A percentile compares a stretch with the other conserved stretches of the same genome.
Conservation (phyloP, 768 basidiomycete genomes). For the Phallus indusiatus region DNA sequence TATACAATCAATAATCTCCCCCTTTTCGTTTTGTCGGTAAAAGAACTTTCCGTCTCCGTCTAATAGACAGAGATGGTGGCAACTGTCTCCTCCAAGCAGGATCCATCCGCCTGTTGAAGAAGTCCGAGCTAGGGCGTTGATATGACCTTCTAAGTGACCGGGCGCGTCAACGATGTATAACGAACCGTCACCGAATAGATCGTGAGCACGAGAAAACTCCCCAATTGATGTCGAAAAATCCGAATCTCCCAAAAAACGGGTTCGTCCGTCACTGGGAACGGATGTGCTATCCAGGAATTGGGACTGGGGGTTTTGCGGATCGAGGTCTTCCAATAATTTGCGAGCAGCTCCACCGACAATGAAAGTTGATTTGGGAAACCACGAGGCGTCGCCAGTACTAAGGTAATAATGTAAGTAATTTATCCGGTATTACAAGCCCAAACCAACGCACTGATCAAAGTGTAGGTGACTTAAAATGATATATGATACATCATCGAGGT, state of each 20-base stretch:
- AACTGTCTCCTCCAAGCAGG: slow-evolving; percentile 45
- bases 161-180: slow-evolving; percentile 48
- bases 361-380: slow-evolving; percentile 11
- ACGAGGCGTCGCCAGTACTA: slow-evolving; percentile 13
- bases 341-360: slow-evolving; percentile 6
- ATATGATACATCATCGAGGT: neutral
- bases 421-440: no score
- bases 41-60: slow-evolving; percentile 32
- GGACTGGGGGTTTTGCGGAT: slow-evolving; percentile 6
- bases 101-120: slow-evolving; percentile 48
- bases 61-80: slow-evolving; percentile 44
- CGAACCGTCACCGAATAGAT: slow-evolving; percentile 50
- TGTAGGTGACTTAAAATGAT: slow-evolving; percentile 11
- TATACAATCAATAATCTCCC: slow-evolving; percentile 27
- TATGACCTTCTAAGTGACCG: slow-evolving; percentile 46
- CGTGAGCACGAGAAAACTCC: slow-evolving; percentile 39
- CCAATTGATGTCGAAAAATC: slow-evolving; percentile 33
- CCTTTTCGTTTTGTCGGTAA: slow-evolving; percentile 9
- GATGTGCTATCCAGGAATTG: neutral
- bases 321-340: neutral
- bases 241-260: slow-evolving; percentile 26
- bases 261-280: slow-evolving; percentile 25
- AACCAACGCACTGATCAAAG: slow-evolving; percentile 10
- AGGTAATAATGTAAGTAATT: neutral
- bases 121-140: slow-evolving; percentile 45